A percentile compares a stretch with the other conserved stretches of the same genome.
Conservation (phyloP, 139 green algal genomes). For the Coelastrella sp. region DNA sequence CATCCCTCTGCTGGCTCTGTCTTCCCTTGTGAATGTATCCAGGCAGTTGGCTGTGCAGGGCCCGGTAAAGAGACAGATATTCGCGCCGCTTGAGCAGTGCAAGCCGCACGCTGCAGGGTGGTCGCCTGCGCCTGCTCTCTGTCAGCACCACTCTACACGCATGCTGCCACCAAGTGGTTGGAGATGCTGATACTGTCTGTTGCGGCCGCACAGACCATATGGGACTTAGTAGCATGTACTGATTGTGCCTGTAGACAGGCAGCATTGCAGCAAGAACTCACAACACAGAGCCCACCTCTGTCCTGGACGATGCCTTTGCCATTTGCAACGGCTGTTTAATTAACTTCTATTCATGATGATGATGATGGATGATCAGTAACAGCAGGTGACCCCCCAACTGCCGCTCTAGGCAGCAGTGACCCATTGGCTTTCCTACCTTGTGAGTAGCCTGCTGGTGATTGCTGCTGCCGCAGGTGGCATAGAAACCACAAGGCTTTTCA, state of each 20-base stretch:
- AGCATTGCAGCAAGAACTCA: background rate
- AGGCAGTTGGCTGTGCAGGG: constrained; percentile 35
- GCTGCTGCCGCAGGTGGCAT: constrained; percentile 28
- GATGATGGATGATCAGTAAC: no score
- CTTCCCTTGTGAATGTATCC: constrained; percentile 3
- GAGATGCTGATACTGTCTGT: constrained; percentile 21
- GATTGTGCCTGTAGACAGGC: constrained; percentile 28
- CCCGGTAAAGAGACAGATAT: constrained; percentile 49
- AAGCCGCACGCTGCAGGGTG: constrained; percentile 30
- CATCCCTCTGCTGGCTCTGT: background rate
- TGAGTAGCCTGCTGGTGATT: constrained; percentile 4
- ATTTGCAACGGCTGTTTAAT: no score
- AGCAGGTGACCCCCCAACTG: no score
- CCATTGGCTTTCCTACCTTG: background rate
- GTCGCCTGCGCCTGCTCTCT: constrained; percentile 51
- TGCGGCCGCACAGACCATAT: constrained; percentile 29
- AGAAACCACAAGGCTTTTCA: constrained; percentile 15
- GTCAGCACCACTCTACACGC: constrained; percentile 50
- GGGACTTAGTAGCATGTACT: constrained; percentile 9
- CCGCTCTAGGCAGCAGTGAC: background rate
- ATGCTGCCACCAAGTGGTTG: constrained; percentile 66
- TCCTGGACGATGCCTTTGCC: background rate
- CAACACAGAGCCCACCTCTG: background rate
- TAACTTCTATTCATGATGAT: no score
- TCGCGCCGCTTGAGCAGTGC: constrained; percentile 39